Conservation (phyloP, 306 rosid species). For the Lathyrus sativus region DNA sequence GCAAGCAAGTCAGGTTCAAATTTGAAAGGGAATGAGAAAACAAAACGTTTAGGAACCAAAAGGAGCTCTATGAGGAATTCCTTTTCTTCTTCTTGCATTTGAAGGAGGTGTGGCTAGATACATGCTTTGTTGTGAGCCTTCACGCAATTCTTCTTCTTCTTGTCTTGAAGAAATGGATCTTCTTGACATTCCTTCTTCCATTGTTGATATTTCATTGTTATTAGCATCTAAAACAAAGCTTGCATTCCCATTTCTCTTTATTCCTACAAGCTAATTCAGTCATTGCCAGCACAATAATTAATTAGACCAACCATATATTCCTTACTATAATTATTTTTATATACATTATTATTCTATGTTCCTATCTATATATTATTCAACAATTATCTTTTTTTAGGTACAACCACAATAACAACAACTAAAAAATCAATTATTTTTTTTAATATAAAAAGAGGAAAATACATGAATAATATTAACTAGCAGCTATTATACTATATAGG, state of each 20-base stretch:
- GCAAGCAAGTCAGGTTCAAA: neutral
- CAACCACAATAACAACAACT: no score
- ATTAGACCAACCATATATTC: constrained; percentile 17
- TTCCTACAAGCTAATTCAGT: constrained; percentile 66
- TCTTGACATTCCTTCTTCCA: constrained; percentile 47
- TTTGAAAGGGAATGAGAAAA: neutral
- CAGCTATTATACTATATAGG: neutral
- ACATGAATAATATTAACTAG: neutral
- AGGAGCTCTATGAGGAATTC: constrained; percentile 96
- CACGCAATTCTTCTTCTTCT: constrained; percentile 70
- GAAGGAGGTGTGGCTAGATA: constrained; percentile 78
- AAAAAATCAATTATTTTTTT: no score
- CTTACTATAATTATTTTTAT: neutral
- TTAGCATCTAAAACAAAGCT: constrained; percentile 62
- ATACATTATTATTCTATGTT: constrained; percentile 29
- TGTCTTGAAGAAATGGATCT: constrained; percentile 42
- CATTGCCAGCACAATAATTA: constrained; percentile 27
- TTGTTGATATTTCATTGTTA: constrained; percentile 45
- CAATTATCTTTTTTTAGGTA: neutral
- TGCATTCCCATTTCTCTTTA: constrained; percentile 81
- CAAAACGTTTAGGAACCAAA: constrained; percentile 58
- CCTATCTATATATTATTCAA: constrained; percentile 12
- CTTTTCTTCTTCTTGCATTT: constrained; percentile 89
- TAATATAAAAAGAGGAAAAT: neutral
- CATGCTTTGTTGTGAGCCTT: constrained; percentile 75